A percentile compares a stretch with the other conserved stretches of the same genome.
These are phyloP conservation scores for Atkinsonella hypoxylon DNA, from an alignment of 2,329 filamentous ascomycete species.

Conservation along the genomic window DNA sequence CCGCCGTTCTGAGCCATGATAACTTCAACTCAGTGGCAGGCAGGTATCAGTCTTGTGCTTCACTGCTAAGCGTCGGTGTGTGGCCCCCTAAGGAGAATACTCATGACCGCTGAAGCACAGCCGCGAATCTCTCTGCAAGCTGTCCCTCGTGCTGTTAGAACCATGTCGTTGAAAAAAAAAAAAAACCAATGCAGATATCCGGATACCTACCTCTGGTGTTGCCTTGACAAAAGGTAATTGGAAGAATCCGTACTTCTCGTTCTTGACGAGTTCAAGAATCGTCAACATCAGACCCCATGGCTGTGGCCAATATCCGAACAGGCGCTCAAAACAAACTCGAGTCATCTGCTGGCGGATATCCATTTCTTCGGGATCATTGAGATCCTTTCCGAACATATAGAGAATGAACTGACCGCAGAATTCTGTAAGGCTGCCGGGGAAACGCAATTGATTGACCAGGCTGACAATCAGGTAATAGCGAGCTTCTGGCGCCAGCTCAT, in stretches of 20 bases:
- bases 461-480: conserved; percentile 76
- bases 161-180: not conserved
- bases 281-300: conserved; percentile 92
- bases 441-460: conserved; percentile 85
- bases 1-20: not conserved
- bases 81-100: not conserved
- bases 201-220: conserved; percentile 60
- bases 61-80: not conserved
- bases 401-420: conserved; percentile 84
- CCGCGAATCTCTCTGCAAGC: conserved; percentile 25
- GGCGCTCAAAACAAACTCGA: conserved; percentile 73
- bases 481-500: conserved; percentile 62
- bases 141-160: conserved; percentile 10
- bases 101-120: conserved; percentile 23
- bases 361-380: conserved; percentile 59
- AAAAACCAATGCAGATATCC: not conserved
- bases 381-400: conserved; percentile 71
- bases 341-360: conserved; percentile 87
- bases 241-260: conserved; percentile 84
- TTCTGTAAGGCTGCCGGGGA: conserved; percentile 77
- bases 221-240: conserved; percentile 85
- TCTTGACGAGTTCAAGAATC: conserved; percentile 81
- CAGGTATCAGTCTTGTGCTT: not conserved
- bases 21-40: not conserved
- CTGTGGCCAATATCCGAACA: conserved; percentile 82